phyloP scores from a whole-genome alignment of 1,284 basidiomycete genomes.

The Moniliophthora roreri region DNA sequence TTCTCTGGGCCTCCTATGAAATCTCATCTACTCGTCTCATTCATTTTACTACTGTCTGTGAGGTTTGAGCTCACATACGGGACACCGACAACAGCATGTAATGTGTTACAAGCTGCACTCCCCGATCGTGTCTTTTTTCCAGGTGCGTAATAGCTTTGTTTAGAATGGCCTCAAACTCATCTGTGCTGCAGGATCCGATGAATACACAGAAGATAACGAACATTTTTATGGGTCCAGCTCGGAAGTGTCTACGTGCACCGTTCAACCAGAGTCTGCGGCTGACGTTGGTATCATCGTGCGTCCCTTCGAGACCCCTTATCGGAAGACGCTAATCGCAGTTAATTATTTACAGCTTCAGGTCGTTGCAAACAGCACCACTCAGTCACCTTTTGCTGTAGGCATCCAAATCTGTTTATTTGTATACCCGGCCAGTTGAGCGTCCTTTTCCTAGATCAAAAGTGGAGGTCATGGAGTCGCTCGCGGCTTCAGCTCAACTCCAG shows the following conservation, averaged over 20 bases:
- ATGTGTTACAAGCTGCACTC: too few relatives aligned
- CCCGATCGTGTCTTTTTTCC: too few relatives aligned
- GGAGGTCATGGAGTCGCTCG: constrained; percentile 32
- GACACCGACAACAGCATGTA: too few relatives aligned
- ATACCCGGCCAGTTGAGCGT: neutral
- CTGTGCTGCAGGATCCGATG: too few relatives aligned
- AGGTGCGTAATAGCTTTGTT: too few relatives aligned
- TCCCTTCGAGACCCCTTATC: neutral
- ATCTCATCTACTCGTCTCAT: too few relatives aligned
- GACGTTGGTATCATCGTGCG: neutral
- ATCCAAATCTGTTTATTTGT: neutral
- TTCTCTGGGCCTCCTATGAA: too few relatives aligned
- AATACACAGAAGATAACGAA: neutral
- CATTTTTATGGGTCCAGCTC: neutral
- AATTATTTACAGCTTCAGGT: neutral
- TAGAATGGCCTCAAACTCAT: too few relatives aligned
- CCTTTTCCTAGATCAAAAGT: constrained; percentile 30
- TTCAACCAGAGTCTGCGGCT: neutral
- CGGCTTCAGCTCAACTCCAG: constrained; percentile 34
- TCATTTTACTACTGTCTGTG: too few relatives aligned
- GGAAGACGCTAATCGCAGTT: neutral
- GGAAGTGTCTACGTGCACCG: neutral
- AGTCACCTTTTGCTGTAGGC: neutral
- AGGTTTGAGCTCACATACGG: too few relatives aligned
- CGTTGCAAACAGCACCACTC: neutral